phyloP scores from a whole-genome alignment of 2,329 filamentous ascomycete species.

The Apiospora phragmitis region DNA sequence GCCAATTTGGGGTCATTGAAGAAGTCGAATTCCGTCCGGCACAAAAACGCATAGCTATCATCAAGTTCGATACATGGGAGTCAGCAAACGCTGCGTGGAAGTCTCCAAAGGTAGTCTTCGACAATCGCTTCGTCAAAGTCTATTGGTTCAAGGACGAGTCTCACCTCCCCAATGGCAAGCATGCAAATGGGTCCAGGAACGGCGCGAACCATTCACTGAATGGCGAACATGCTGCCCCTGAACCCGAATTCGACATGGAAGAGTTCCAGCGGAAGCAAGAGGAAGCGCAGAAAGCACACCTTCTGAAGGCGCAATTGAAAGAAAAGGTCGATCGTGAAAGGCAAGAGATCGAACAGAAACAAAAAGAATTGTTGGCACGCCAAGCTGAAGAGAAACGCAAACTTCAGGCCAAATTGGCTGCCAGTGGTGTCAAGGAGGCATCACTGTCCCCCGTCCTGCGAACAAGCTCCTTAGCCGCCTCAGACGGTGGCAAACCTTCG shows the following conservation, averaged over 20 bases:
- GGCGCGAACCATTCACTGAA: constrained; percentile 21
- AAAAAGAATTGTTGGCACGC: constrained; percentile 60
- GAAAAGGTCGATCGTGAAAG: constrained; percentile 63
- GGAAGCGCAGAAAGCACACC: constrained; percentile 68
- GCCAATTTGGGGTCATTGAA: constrained; percentile 66
- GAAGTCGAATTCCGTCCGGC: constrained; percentile 63
- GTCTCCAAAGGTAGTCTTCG: constrained; percentile 79
- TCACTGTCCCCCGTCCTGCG: constrained; percentile 20
- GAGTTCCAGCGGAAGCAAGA: constrained; percentile 69
- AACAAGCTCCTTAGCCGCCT: constrained; percentile 19
- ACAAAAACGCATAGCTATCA: constrained; percentile 66
- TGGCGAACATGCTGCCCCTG: constrained; percentile 26
- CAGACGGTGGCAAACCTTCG: constrained; percentile 30
- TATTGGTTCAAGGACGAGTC: constrained; percentile 69
- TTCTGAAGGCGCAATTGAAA: constrained; percentile 64
- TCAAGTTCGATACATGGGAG: constrained; percentile 68
- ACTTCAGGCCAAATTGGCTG: constrained; percentile 61
- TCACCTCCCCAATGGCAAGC: constrained; percentile 30
- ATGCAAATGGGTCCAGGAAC: constrained; percentile 28
- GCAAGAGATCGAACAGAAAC: constrained; percentile 65
- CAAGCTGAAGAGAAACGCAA: constrained; percentile 66
- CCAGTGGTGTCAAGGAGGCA: constrained; percentile 39
- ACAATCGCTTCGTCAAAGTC: constrained; percentile 83
- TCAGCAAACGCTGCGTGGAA: constrained; percentile 70
- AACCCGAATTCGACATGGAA: constrained; percentile 65